phyloP scores from a whole-genome alignment of 2,329 filamentous ascomycete genomes.

The Penicillium sp. region DNA sequence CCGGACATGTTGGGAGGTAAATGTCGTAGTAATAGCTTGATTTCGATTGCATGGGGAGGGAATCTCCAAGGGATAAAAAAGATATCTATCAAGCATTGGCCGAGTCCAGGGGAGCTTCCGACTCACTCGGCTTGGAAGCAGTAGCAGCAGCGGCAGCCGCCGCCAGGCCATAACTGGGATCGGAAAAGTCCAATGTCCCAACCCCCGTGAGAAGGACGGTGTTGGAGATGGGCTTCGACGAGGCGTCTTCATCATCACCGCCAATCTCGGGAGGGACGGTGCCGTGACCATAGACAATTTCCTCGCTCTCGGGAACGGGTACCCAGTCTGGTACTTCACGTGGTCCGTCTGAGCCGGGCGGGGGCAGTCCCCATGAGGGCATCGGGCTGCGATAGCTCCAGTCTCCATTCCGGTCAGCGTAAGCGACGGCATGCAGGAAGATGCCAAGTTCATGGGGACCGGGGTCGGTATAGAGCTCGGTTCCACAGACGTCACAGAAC shows the following conservation, averaged over 20 bases:
- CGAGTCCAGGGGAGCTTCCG: neutral
- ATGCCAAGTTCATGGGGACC: conserved; percentile 84
- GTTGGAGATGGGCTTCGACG: conserved; percentile 13
- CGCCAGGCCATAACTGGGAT: conserved; percentile 5
- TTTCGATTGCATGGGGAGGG: too few species aligned
- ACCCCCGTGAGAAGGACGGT: conserved; percentile 31
- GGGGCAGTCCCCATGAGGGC: conserved; percentile 81
- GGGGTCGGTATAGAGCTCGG: conserved; percentile 87
- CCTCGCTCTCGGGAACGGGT: conserved; percentile 33
- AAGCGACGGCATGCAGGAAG: conserved; percentile 87
- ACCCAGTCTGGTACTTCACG: conserved; percentile 53
- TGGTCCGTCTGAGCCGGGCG: conserved; percentile 64
- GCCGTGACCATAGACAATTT: conserved; percentile 35
- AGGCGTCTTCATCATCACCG: conserved; percentile 17
- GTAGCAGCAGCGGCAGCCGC: neutral
- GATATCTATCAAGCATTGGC: neutral
- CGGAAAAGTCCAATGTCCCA: conserved; percentile 30
- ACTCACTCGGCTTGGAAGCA: neutral
- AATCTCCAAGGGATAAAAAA: too few species aligned
- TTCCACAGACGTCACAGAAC: conserved; percentile 72
- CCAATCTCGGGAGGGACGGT: conserved; percentile 24
- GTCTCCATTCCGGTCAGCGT: conserved; percentile 72
- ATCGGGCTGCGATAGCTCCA: conserved; percentile 86
- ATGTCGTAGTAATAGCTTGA: too few species aligned
- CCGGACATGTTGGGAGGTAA: too few species aligned